Conservation (phyloP, 2,329 filamentous ascomycete genomes). For the Neospermospora avenae region DNA sequence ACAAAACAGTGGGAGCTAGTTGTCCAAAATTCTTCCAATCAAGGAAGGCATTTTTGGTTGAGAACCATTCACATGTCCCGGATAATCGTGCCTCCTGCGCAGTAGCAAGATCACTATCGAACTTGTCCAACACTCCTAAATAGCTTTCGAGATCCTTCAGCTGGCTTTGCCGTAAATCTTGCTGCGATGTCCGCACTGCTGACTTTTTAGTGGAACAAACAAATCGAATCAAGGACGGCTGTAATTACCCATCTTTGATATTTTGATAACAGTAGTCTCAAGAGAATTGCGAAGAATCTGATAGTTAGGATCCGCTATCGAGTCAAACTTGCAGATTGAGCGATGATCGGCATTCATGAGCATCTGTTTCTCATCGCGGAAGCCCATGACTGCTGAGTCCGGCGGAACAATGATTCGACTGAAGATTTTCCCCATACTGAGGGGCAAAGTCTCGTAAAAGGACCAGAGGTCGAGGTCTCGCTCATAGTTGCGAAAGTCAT, state of each 20-base stretch:
- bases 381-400: constrained; percentile 31
- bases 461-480: constrained; percentile 37
- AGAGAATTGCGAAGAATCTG: constrained; percentile 19
- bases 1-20: constrained; percentile 21
- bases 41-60: constrained; percentile 3
- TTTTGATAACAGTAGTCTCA: constrained; percentile 1
- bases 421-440: constrained; percentile 25
- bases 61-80: constrained; percentile 29
- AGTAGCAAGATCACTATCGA: constrained; percentile 20
- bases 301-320: constrained; percentile 27
- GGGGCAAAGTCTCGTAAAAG: constrained; percentile 44
- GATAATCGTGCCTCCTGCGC: constrained; percentile 13
- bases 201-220: constrained; percentile 3
- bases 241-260: constrained; percentile 4
- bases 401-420: constrained; percentile 29
- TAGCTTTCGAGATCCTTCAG: constrained; percentile 10
- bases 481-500: constrained; percentile 35
- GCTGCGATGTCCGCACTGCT: constrained; percentile 14
- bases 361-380: constrained; percentile 25
- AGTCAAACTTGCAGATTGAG: constrained; percentile 34
- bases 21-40: constrained; percentile 8
- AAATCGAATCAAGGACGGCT: neutral
- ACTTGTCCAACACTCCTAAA: constrained; percentile 20
- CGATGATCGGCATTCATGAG: constrained; percentile 35
- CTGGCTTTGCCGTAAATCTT: constrained; percentile 10